phyloP scores from a whole-genome alignment of 768 basidiomycete genomes.

The Ramaria sp. region DNA sequence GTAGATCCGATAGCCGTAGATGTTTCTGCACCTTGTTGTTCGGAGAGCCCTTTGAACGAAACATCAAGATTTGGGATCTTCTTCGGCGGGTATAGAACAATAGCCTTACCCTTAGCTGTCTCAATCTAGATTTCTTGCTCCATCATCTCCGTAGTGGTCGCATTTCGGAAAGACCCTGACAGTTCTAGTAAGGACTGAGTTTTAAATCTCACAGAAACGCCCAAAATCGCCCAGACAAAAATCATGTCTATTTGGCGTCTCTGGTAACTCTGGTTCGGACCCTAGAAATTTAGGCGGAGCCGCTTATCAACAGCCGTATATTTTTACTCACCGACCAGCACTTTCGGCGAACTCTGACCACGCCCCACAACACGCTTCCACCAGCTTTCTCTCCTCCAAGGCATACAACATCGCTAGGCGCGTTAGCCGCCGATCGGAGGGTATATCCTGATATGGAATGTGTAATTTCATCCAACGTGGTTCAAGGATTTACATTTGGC shows the following conservation, averaged over 20 bases:
- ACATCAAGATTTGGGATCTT: not conserved
- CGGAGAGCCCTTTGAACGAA: not conserved
- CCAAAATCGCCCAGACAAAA: no score
- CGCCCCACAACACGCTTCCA: not conserved
- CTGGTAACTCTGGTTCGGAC: not conserved
- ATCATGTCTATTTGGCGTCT: not conserved
- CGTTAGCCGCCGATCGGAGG: not conserved
- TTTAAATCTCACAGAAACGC: no score
- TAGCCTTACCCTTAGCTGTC: not conserved
- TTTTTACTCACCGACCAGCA: not conserved
- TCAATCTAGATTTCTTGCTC: not conserved
- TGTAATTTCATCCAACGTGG: not conserved
- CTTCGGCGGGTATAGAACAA: not conserved
- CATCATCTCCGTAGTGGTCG: no score
- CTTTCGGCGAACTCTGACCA: conserved; percentile 1
- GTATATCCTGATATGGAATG: not conserved
- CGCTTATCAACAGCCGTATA: not conserved
- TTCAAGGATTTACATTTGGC: not conserved
- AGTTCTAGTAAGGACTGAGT: no score
- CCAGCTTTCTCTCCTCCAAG: conserved; percentile 1
- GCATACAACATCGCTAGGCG: conserved; percentile 1
- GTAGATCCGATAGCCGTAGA: no score
- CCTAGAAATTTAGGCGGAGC: not conserved
- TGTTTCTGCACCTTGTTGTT: not conserved
- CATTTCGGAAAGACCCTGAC: no score